Conservation (phyloP, 2,329 filamentous ascomycete genomes). For the Scedosporium dehoogii region DNA sequence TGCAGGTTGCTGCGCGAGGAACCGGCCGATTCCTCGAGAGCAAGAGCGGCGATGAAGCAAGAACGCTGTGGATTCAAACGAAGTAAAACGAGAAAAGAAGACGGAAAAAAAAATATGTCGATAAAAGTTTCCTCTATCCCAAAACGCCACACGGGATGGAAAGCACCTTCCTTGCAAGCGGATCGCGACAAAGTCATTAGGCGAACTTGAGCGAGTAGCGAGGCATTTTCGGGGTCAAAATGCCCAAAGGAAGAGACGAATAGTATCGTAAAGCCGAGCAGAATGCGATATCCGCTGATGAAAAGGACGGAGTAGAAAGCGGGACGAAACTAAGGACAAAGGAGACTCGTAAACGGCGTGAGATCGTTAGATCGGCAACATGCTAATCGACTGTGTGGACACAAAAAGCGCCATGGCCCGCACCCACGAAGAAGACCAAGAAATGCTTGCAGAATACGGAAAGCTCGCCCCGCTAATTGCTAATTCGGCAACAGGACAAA, state of each 20-base stretch:
- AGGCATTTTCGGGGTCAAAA: background rate
- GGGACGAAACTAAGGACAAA: constrained; percentile 7
- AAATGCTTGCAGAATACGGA: too few relatives aligned
- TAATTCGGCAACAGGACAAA: background rate
- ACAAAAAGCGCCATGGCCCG: too few relatives aligned
- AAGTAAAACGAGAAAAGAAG: background rate
- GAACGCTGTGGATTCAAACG: too few relatives aligned
- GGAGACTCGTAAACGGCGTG: constrained; percentile 22
- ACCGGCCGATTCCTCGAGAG: too few relatives aligned
- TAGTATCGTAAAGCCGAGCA: background rate
- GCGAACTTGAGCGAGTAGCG: background rate
- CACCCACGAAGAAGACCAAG: too few relatives aligned
- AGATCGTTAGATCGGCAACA: constrained; percentile 18
- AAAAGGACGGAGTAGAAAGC: constrained; percentile 11
- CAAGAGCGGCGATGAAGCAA: too few relatives aligned
- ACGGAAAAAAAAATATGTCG: background rate
- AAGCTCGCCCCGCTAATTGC: too few relatives aligned
- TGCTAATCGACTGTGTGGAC: background rate
- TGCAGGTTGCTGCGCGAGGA: too few relatives aligned
- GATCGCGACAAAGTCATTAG: background rate
- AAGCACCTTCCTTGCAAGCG: background rate
- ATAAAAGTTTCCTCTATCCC: background rate
- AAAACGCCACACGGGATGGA: background rate
- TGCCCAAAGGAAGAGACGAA: background rate
- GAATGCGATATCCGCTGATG: background rate